Evolutionary conservation across 192 early-diverging fungal genomes (phyloP).

Genomic region (Linnemannia hyalina): DNA sequence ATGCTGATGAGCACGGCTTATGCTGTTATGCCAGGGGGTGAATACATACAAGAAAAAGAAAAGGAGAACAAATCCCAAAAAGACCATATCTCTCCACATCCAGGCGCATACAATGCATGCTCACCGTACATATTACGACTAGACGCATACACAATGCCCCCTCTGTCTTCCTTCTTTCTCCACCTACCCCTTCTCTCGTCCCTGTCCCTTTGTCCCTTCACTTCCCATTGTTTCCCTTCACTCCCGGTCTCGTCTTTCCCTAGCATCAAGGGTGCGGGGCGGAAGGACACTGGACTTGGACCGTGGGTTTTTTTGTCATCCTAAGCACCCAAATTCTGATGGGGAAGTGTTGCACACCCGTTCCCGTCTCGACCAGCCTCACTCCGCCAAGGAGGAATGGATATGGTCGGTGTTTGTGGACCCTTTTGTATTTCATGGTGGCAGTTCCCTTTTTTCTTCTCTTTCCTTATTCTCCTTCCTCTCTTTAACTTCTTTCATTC

Average conservation of each 20-base stretch:
- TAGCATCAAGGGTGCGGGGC: conserved; percentile 12
- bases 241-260: conserved; percentile 19
- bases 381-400: neutral
- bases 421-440: neutral
- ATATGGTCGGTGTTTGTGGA: neutral
- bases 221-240: neutral
- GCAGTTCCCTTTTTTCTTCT: neutral
- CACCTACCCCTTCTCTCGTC: conserved; percentile 1
- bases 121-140: conserved; percentile 2
- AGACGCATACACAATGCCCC: conserved; percentile 9
- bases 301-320: conserved; percentile 6
- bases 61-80: conserved; percentile 6
- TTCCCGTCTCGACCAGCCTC: neutral
- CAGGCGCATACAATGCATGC: conserved; percentile 8
- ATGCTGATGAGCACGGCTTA: neutral
- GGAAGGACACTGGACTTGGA: neutral
- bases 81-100: conserved; percentile 3
- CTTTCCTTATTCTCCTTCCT: conserved; percentile 27
- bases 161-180: neutral
- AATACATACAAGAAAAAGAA: neutral
- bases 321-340: conserved; percentile 3
- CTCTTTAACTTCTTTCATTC: neutral
- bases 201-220: neutral
- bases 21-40: conserved; percentile 10
- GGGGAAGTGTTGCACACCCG: conserved; percentile 9